Evolutionary conservation across 2,329 filamentous ascomycete species (phyloP).

Genomic region (Aspergillus sp.): DNA sequence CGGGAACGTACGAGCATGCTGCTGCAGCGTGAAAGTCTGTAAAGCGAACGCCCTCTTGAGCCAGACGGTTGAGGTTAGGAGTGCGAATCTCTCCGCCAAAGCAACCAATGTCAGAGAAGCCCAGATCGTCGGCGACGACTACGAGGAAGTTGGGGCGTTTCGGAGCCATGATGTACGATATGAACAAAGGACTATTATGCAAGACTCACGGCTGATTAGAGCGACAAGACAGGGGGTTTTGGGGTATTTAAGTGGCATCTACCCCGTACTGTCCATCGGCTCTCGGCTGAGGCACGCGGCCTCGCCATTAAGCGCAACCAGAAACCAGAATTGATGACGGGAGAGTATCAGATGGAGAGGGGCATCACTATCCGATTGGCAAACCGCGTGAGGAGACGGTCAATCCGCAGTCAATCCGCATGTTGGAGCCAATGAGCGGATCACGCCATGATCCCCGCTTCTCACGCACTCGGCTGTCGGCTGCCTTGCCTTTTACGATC

Average conservation of each 20-base stretch:
- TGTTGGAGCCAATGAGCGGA: neutral
- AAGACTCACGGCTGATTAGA: neutral
- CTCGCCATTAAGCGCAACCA: neutral
- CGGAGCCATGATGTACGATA: slow-evolving; percentile 24
- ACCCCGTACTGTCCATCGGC: neutral
- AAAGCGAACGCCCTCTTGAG: slow-evolving; percentile 57
- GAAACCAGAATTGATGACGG: too few species aligned
- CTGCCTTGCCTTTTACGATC: neutral
- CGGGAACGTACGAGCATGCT: slow-evolving; percentile 54
- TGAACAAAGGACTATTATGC: neutral
- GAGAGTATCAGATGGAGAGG: neutral
- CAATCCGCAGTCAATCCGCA: neutral
- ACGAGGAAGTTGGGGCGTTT: slow-evolving; percentile 63
- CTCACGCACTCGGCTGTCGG: slow-evolving; percentile 1
- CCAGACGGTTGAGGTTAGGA: slow-evolving; percentile 59
- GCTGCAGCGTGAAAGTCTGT: slow-evolving; percentile 67
- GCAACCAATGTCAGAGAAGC: slow-evolving; percentile 61
- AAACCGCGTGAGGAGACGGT: neutral
- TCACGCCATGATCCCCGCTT: slow-evolving; percentile 1
- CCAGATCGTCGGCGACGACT: slow-evolving; percentile 60
- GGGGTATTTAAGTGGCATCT: neutral
- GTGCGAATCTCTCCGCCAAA: slow-evolving; percentile 64
- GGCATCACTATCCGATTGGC: neutral
- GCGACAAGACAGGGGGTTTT: neutral
- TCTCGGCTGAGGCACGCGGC: slow-evolving; percentile 1